Evolutionary conservation across 169 alveolate species (phyloP).

Genomic region (Eimeria tenella): DNA sequence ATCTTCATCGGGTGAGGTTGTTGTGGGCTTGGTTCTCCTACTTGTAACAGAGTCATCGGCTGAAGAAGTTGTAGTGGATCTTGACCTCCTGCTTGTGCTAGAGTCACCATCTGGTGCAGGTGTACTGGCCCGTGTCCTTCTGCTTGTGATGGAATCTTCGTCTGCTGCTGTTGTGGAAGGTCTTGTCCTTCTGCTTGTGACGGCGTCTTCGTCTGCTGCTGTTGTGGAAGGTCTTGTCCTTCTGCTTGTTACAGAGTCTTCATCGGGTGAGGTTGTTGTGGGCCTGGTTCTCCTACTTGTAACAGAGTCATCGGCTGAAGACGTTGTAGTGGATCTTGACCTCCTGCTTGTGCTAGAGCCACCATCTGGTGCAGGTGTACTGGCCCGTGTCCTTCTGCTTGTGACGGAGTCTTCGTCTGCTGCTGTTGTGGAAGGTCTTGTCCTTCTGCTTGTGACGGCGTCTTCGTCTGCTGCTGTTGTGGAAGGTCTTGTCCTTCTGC

Average conservation of each 20-base stretch:
- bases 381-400: not conserved
- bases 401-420: constrained; percentile 10
- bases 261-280: not conserved
- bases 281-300: not conserved
- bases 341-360: not conserved
- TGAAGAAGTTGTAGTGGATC: not conserved
- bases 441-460: not conserved
- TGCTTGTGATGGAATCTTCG: not conserved
- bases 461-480: not conserved
- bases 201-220: not conserved
- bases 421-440: not conserved
- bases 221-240: not conserved
- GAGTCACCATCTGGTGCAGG: not conserved
- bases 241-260: not conserved
- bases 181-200: not conserved
- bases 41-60: not conserved
- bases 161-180: not conserved
- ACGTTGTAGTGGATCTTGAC: not conserved
- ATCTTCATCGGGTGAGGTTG: not conserved
- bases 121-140: not conserved
- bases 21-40: constrained; percentile 4
- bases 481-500: not conserved
- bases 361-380: not conserved
- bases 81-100: constrained; percentile 3
- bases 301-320: not conserved